phyloP scores from a whole-genome alignment of 129 eudicot species.

The Saussurea involucrata region DNA sequence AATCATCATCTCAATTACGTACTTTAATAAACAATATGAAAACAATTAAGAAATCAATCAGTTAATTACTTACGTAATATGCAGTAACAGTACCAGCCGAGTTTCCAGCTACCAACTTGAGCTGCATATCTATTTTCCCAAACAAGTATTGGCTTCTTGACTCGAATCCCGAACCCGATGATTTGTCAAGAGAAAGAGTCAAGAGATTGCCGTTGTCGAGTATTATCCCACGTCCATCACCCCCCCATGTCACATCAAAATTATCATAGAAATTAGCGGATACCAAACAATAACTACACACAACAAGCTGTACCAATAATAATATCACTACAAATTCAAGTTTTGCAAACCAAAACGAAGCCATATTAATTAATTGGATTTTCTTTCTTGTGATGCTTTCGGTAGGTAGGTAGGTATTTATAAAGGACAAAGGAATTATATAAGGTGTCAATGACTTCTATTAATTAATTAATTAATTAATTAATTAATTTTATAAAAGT shows the following conservation, averaged over 20 bases:
- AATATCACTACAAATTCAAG: background rate
- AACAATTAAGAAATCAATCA: background rate
- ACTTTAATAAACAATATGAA: background rate
- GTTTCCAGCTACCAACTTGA: conserved; percentile 51
- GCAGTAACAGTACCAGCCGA: conserved; percentile 61
- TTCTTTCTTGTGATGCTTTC: background rate
- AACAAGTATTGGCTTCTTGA: conserved; percentile 45
- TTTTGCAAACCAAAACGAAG: background rate
- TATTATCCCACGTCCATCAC: conserved; percentile 50
- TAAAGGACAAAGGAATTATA: background rate
- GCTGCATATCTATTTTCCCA: conserved; percentile 54
- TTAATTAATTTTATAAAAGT: background rate
- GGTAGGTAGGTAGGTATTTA: too few relatives aligned
- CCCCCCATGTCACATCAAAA: conserved; percentile 59
- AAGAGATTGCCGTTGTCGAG: conserved; percentile 44
- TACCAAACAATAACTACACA: background rate
- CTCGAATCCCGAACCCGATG: conserved; percentile 58
- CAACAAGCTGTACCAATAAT: background rate
- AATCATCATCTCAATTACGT: background rate
- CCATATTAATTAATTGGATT: too few relatives aligned
- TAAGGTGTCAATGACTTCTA: conserved; percentile 7
- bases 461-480: too few relatives aligned
- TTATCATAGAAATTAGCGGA: conserved; percentile 32
- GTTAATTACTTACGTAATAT: conserved; percentile 22
- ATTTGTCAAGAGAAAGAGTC: conserved; percentile 48